Evolutionary conservation across 805 yeast species (phyloP).

Genomic region (Clavispora carvajalis): DNA sequence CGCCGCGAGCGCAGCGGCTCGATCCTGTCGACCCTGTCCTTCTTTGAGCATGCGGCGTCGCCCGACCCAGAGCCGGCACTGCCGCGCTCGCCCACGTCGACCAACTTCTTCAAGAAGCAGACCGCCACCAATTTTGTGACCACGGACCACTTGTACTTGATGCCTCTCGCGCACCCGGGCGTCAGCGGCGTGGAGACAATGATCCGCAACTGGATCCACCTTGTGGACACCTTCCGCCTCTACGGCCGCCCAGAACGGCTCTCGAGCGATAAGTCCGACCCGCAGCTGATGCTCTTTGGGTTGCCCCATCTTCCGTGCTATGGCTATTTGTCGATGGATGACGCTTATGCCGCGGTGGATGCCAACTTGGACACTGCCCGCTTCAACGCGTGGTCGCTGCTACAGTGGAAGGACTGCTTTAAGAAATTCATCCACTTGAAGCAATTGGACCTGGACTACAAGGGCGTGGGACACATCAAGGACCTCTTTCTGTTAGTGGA

Average conservation of each 20-base stretch:
- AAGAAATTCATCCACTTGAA: slow-evolving; percentile 16
- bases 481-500: slow-evolving; percentile 27
- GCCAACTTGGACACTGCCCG: slow-evolving; percentile 15
- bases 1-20: slow-evolving; percentile 19
- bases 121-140: slow-evolving; percentile 24
- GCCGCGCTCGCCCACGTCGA: slow-evolving; percentile 5
- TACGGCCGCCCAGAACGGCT: slow-evolving; percentile 74
- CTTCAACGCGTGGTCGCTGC: slow-evolving; percentile 22
- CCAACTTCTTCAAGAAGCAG: slow-evolving; percentile 23
- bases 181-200: slow-evolving; percentile 69
- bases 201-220: slow-evolving; percentile 63
- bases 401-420: slow-evolving; percentile 24
- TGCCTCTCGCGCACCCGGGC: slow-evolving; percentile 70
- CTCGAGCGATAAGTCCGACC: slow-evolving; percentile 66
- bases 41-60: slow-evolving; percentile 25
- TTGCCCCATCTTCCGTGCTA: slow-evolving; percentile 70
- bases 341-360: slow-evolving; percentile 19
- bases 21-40: slow-evolving; percentile 23
- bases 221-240: slow-evolving; percentile 62
- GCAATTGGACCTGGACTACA: slow-evolving; percentile 19
- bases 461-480: slow-evolving; percentile 33
- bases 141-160: slow-evolving; percentile 50
- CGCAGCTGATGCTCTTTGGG: slow-evolving; percentile 64
- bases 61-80: slow-evolving; percentile 11
- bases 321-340: slow-evolving; percentile 42